Conservation (phyloP, 805 yeast genomes). For the Teunomyces tritomae region DNA sequence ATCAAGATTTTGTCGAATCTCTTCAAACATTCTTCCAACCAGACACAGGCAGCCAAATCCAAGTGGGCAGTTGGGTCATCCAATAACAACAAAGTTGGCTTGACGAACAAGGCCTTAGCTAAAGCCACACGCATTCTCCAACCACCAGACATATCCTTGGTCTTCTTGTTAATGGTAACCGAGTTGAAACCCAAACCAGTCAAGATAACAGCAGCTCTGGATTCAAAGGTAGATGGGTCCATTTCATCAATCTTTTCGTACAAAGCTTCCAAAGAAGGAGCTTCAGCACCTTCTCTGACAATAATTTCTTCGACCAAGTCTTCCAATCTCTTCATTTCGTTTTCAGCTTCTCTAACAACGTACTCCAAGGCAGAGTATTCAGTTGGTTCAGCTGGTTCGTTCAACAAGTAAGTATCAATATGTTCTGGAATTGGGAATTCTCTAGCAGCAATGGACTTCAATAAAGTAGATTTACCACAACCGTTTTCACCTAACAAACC, state of each 20-base stretch:
- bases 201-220: constrained; percentile 92
- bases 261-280: constrained; percentile 76
- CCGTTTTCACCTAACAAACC: constrained; percentile 98
- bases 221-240: constrained; percentile 95
- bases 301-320: constrained; percentile 85
- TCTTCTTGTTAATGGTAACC: constrained; percentile 82
- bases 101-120: constrained; percentile 96
- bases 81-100: constrained; percentile 89
- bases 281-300: constrained; percentile 92
- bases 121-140: constrained; percentile 99
- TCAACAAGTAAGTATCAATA: constrained; percentile 87
- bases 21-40: constrained; percentile 98
- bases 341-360: constrained; percentile 95
- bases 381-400: constrained; percentile 96
- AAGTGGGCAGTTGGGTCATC: constrained; percentile 99
- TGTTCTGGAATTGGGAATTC: constrained; percentile 93
- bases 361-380: constrained; percentile 91
- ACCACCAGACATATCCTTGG: constrained; percentile 99
- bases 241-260: constrained; percentile 94
- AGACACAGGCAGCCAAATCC: constrained; percentile 98
- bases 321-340: constrained; percentile 86
- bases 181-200: constrained; percentile 96
- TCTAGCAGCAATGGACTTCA: constrained; percentile 91
- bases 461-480: constrained; percentile 95
- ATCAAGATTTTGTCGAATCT: constrained; percentile 91